Evolutionary conservation across 1,139 yeast genomes (phyloP).

Genomic region (Blastobotrys malaysiensis): DNA sequence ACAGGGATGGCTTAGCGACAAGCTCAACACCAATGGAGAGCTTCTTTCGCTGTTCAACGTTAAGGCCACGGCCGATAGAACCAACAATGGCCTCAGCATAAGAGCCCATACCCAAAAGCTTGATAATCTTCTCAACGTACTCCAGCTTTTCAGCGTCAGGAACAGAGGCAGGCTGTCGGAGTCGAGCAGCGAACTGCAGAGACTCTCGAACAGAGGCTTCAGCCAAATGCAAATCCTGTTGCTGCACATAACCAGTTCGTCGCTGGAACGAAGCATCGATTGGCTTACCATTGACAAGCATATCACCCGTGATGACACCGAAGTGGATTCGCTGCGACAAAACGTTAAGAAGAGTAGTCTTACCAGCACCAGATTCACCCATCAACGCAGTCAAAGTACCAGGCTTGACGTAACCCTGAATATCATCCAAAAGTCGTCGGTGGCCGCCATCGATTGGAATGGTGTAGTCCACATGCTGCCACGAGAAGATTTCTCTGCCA

Average conservation of each 20-base stretch:
- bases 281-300: constrained; percentile 54
- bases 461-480: constrained; percentile 49
- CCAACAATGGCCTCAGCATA: constrained; percentile 65
- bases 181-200: constrained; percentile 52
- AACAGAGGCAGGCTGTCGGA: constrained; percentile 49
- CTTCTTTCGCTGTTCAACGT: constrained; percentile 63
- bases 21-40: constrained; percentile 60
- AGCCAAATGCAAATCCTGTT: constrained; percentile 57
- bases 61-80: constrained; percentile 52
- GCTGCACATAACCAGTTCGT: constrained; percentile 62
- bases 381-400: constrained; percentile 59
- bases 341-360: constrained; percentile 56
- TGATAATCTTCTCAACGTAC: constrained; percentile 56
- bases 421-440: constrained; percentile 46
- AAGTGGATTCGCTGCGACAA: constrained; percentile 54
- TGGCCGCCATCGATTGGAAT: constrained; percentile 46
- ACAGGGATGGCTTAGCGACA: constrained; percentile 49
- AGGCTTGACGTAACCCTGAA: constrained; percentile 62
- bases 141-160: constrained; percentile 47
- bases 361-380: constrained; percentile 72
- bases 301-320: constrained; percentile 60
- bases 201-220: constrained; percentile 59
- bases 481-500: constrained; percentile 43
- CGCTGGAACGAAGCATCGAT: constrained; percentile 51
- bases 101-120: constrained; percentile 51